Evolutionary conservation across 1,284 basidiomycete species (phyloP).

Genomic region (Cutaneotrichosporon spelunceum): DNA sequence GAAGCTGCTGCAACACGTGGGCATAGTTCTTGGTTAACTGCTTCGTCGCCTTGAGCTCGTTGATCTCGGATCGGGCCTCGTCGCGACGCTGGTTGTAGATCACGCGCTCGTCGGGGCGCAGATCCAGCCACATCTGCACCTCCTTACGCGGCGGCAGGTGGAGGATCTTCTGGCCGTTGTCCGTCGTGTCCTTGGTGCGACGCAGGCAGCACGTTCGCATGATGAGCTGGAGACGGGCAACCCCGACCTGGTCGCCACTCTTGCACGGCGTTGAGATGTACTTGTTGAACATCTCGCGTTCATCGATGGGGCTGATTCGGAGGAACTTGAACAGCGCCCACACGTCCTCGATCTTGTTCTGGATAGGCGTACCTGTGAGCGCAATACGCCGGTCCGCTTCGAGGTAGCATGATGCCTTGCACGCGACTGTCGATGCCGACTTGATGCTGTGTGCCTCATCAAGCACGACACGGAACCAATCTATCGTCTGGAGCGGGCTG

Average conservation of each 20-base stretch:
- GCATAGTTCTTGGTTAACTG: slow-evolving; percentile 93
- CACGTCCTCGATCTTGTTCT: slow-evolving; percentile 97
- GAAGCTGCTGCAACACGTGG: slow-evolving; percentile 91
- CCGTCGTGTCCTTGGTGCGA: slow-evolving; percentile 84
- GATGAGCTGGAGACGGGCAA: slow-evolving; percentile 90
- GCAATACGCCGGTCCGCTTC: slow-evolving; percentile 89
- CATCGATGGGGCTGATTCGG: slow-evolving; percentile 84
- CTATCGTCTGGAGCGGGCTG: slow-evolving; percentile 88
- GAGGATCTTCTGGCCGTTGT: slow-evolving; percentile 79
- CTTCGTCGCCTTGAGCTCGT: slow-evolving; percentile 76
- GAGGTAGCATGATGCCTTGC: slow-evolving; percentile 90
- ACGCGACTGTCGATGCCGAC: slow-evolving; percentile 88
- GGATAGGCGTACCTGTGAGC: slow-evolving; percentile 94
- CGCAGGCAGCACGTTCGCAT: slow-evolving; percentile 97
- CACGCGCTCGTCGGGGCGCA: slow-evolving; percentile 74
- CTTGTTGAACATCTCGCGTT: slow-evolving; percentile 88
- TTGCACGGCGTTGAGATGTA: slow-evolving; percentile 89
- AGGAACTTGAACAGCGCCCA: slow-evolving; percentile 96
- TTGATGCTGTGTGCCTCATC: slow-evolving; percentile 99
- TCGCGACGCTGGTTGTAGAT: slow-evolving; percentile 81
- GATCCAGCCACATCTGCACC: slow-evolving; percentile 77
- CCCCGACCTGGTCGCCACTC: slow-evolving; percentile 82
- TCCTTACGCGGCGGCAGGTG: slow-evolving; percentile 82
- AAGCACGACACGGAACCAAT: slow-evolving; percentile 96
- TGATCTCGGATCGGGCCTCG: slow-evolving; percentile 44